Conservation (phyloP, 352 stramenopile genomes). For the Globisporangium perplexum region DNA sequence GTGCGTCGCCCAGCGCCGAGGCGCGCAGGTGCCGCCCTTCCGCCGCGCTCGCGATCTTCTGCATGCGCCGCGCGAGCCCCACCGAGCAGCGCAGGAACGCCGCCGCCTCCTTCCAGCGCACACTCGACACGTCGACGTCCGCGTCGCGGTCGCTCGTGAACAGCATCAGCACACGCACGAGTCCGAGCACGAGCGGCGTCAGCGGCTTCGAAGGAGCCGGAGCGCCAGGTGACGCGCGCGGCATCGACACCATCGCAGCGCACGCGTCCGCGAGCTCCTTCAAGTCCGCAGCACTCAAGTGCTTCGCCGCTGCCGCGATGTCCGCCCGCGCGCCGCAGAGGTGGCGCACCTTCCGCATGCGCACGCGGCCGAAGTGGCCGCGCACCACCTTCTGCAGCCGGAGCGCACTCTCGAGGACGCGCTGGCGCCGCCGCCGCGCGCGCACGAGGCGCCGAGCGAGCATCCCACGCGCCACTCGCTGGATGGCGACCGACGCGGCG, state of each 20-base stretch:
- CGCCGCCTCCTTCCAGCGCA: constrained; percentile 59
- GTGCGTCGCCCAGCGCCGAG: constrained; percentile 25
- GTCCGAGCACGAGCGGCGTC: constrained; percentile 52
- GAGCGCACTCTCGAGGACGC: constrained; percentile 18
- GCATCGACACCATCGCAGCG: constrained; percentile 39
- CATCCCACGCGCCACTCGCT: constrained; percentile 48
- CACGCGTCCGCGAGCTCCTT: constrained; percentile 58
- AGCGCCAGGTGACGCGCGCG: constrained; percentile 5
- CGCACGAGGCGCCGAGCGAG: constrained; percentile 33
- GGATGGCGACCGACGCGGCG: constrained; percentile 48
- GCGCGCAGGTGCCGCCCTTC: constrained; percentile 30
- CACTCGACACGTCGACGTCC: constrained; percentile 42
- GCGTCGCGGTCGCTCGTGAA: constrained; percentile 50
- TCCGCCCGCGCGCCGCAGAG: constrained; percentile 27
- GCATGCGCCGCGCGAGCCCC: constrained; percentile 42
- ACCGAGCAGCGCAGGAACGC: constrained; percentile 44
- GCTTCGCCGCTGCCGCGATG: constrained; percentile 14
- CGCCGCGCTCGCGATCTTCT: constrained; percentile 37
- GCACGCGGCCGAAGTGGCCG: constrained; percentile 46
- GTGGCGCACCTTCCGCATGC: constrained; percentile 48
- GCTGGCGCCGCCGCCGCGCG: constrained; percentile 14
- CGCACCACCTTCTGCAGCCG: constrained; percentile 55
- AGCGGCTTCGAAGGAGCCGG: constrained; percentile 18
- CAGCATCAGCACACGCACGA: constrained; percentile 68
- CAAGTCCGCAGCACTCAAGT: constrained; percentile 31